Evolutionary conservation across 2,329 filamentous ascomycete species (phyloP).

Genomic region (Dactylellina parvicollis): DNA sequence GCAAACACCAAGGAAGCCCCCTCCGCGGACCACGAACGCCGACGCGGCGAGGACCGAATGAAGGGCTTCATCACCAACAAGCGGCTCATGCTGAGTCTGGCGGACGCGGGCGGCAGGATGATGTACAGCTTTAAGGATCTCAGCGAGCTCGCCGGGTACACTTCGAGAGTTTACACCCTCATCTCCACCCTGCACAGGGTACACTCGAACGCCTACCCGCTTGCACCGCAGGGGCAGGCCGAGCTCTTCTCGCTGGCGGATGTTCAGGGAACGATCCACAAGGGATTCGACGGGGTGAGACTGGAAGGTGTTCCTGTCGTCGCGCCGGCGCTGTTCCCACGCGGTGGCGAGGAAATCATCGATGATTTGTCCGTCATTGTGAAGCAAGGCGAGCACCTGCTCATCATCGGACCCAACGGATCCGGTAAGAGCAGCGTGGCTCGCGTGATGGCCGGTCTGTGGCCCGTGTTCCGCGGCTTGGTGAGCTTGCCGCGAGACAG

Average conservation of each 20-base stretch:
- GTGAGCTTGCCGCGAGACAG: slow-evolving; percentile 83
- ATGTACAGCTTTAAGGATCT: slow-evolving; percentile 99
- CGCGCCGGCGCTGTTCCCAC: slow-evolving; percentile 85
- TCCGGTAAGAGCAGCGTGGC: slow-evolving; percentile 91
- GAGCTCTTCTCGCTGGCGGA: slow-evolving; percentile 91
- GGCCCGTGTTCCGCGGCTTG: slow-evolving; percentile 94
- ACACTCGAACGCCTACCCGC: slow-evolving; percentile 86
- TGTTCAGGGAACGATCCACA: slow-evolving; percentile 91
- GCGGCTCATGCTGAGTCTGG: slow-evolving; percentile 93
- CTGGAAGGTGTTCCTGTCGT: slow-evolving; percentile 93
- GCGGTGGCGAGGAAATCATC: slow-evolving; percentile 89
- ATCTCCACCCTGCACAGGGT: slow-evolving; percentile 94
- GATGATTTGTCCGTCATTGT: slow-evolving; percentile 90
- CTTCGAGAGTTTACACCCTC: slow-evolving; percentile 91
- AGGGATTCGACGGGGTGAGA: slow-evolving; percentile 91
- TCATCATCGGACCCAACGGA: slow-evolving; percentile 94
- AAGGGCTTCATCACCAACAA: slow-evolving; percentile 99
- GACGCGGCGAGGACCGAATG: slow-evolving; percentile 73
- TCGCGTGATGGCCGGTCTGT: slow-evolving; percentile 87
- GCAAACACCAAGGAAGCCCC: slow-evolving; percentile 59
- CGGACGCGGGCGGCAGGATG: slow-evolving; percentile 95
- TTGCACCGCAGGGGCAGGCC: slow-evolving; percentile 71
- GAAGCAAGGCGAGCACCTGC: slow-evolving; percentile 86
- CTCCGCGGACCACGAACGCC: slow-evolving; percentile 71
- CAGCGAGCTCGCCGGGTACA: slow-evolving; percentile 93